Evolutionary conservation across 2,329 filamentous ascomycete genomes (phyloP), one percentile per base, ranked within the genome.

Genomic region (Laburnicola sp.): DNA sequence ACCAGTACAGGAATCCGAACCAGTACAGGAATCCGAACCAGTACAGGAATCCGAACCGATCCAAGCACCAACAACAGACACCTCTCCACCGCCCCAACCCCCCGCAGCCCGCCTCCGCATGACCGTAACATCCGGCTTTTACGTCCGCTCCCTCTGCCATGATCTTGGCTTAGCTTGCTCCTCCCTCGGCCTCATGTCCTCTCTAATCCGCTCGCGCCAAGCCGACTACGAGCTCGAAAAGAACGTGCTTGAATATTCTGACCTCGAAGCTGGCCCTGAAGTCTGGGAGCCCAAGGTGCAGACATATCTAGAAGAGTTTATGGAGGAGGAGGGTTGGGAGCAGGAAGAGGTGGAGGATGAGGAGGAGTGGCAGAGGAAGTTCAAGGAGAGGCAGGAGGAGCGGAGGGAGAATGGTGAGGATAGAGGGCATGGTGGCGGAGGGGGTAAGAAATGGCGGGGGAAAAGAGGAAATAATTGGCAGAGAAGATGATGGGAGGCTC

Each of bases 81-180:
- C 39, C 6, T 36, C 7, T 8, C 31, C 8, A 45, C 16, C 43
- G 8, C 47, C 54, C 6, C 57, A 53, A 9, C 79, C 69, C 76
- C 85, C 93, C 1, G 94, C 93, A 0, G 89, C 84, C 42, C 87
- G 84, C 66, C 84, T 99, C 53, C 86, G 88, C 50, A 91, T 99
- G 84, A 96, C 89, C 0, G 93, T 97, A 45, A 91, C 91, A 2
- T 96, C 91, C 0, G 94, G 94, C 34, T 99, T 97, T 79, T 99
- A 99, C 72, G 92, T 99, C 10, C 88, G 94, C 56, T 95, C 89
- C 51, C 85, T 99, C 61, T 92, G 91, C 63, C 91, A 97, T 69
- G 94, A 99, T 65, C 81, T 99, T 3, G 94, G 93, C 22, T 79
- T 86, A 59, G 91, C 90, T 60, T 80, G 97, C 10, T 85, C 83